Conservation (phyloP, 2,329 filamentous ascomycete genomes). For the Knoxdaviesia capensis region DNA sequence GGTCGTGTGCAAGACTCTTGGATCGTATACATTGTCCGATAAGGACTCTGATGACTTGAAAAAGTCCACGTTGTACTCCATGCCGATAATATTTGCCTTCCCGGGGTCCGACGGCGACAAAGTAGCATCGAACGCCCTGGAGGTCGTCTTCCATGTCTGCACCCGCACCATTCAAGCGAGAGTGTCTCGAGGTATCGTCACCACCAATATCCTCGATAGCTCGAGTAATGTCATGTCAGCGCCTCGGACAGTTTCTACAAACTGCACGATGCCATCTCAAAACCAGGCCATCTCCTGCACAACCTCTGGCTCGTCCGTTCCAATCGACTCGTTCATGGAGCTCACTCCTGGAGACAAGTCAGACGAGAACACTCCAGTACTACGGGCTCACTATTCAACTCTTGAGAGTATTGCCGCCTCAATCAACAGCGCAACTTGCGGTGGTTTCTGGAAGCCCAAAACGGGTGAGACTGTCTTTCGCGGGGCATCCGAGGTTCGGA, state of each 20-base stretch:
- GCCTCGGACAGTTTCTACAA: neutral
- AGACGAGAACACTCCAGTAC: too few relatives aligned
- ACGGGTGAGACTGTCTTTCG: too few relatives aligned
- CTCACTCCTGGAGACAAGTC: neutral
- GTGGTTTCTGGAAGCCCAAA: too few relatives aligned
- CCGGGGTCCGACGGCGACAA: slow-evolving; percentile 1
- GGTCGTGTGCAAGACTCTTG: slow-evolving; percentile 5
- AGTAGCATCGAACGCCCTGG: slow-evolving; percentile 8
- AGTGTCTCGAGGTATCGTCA: neutral
- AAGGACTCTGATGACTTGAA: slow-evolving; percentile 4
- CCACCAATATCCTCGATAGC: neutral
- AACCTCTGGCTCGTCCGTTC: slow-evolving; percentile 1
- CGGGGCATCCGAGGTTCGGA: too few relatives aligned
- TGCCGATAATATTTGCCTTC: slow-evolving; percentile 11
- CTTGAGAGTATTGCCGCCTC: neutral
- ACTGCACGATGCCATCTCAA: neutral
- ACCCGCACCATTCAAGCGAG: slow-evolving; percentile 8
- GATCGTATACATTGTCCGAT: slow-evolving; percentile 8
- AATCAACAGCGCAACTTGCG: too few relatives aligned
- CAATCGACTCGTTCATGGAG: slow-evolving; percentile 2
- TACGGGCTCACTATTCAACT: too few relatives aligned
- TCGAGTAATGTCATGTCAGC: neutral
- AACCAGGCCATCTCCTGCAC: neutral
- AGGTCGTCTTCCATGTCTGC: slow-evolving; percentile 12
- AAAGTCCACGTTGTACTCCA: slow-evolving; percentile 9